Base-by-base conservation (phyloP, 331 rosid genomes). In the Prunus yedoensis region DNA sequence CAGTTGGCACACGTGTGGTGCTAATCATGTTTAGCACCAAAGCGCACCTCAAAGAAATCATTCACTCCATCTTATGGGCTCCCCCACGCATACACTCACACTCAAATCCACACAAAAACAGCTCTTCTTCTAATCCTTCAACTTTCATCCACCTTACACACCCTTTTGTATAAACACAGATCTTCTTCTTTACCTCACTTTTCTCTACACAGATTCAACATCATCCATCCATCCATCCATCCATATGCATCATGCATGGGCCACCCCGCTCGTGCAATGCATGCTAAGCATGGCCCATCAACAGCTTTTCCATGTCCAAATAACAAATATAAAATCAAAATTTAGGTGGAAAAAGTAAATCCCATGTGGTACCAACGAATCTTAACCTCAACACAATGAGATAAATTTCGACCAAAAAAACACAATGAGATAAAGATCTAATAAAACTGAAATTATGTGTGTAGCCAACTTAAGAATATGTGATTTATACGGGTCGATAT, bases 1-100 rank as follows among this genome's bases (percentile, higher is more conserved):
- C 91, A 86, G 92, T 86, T 92, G 97, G 79, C 89, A 85, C 95
- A 86, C 92, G 93, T 87, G 96, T 85, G 92, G 81, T 75, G 61
- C 83, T 90, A 88, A 94, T 92, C 96, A 94, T 94, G 91, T 80
- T 92, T 83, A 90, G 90, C 99, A 92, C 93, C 86, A 79, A 83
- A 78, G 41, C 89, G 75, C 73, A 61, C 83, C 67, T 69, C 73
- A 74, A 53, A 81, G 89, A 81, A 90, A 92, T 90, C 87, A 90
- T 90, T 81, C 88, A 63, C 67, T 82, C 92, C 93, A 86, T 84
- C 88, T 86, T 53, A 23, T 74, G 62, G 73, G 63, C 74, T 46
- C 82, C 86, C 90, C 85, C 85, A 79, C 86, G 74, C 10, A 43
- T 35, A 43, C 85, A 50, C 80, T 67, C 83, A 11, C 68, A 17